Percentiles rank a stretch among this genome's conserved stretches.
Evolutionary conservation across 108 stramenopile genomes (phyloP).

Genomic region (Schizochytrium sp.): DNA sequence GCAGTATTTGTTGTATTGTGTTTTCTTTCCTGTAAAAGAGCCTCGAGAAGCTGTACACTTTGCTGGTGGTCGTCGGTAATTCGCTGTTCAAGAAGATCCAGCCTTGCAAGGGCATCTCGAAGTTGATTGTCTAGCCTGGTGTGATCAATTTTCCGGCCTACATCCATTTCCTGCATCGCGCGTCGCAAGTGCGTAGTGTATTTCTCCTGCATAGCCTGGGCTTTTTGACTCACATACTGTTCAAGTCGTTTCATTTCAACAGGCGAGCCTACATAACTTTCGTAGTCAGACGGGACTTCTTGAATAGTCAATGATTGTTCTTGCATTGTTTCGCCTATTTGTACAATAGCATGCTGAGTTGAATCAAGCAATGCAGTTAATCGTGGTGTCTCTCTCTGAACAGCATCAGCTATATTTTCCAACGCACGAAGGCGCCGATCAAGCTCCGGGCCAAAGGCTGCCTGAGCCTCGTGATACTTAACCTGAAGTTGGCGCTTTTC

Average conservation of each 20-base stretch:
- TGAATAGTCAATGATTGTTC: background rate
- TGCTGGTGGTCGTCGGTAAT: constrained; percentile 36
- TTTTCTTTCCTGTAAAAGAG: background rate
- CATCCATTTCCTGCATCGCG: constrained; percentile 28
- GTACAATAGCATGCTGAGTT: background rate
- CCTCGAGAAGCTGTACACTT: constrained; percentile 26
- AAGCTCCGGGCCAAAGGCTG: constrained; percentile 2
- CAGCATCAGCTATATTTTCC: background rate
- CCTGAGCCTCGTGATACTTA: constrained; percentile 27
- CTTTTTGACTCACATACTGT: background rate
- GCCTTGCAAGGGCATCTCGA: constrained; percentile 19
- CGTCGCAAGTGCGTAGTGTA: background rate
- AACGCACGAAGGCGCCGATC: background rate
- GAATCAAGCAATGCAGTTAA: background rate
- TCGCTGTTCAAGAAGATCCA: constrained; percentile 39
- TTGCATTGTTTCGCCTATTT: background rate
- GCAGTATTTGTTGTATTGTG: background rate
- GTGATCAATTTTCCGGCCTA: constrained; percentile 35
- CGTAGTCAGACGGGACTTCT: too few species aligned
- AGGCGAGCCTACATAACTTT: background rate
- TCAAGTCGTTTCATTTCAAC: background rate
- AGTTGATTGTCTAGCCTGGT: constrained; percentile 1
- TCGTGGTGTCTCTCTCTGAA: background rate
- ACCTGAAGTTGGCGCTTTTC: background rate
- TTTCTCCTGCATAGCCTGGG: background rate